Conservation (phyloP, 148 eudicot species). For the Pouteria glomerata region DNA sequence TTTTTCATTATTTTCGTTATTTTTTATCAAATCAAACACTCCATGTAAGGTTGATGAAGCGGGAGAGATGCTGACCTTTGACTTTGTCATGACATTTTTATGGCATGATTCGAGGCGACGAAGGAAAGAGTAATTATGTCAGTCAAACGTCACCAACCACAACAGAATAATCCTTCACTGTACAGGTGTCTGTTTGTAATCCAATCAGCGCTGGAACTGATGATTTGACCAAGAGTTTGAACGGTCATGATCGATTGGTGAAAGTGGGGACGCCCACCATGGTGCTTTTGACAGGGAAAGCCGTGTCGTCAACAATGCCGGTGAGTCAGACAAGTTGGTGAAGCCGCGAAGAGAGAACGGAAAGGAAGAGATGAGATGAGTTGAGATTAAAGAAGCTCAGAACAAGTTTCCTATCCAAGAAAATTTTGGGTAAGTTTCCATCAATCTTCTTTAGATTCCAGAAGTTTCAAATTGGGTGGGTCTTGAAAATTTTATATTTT, state of each 20-base stretch:
- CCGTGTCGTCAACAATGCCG: neutral
- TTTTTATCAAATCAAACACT: too few relatives aligned
- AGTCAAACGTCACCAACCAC: constrained; percentile 1
- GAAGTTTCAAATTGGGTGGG: neutral
- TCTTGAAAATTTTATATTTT: neutral
- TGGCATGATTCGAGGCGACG: neutral
- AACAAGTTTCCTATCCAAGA: neutral
- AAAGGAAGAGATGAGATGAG: neutral
- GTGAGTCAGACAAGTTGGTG: neutral
- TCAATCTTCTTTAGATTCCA: neutral
- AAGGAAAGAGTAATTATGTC: neutral
- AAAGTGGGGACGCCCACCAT: constrained; percentile 3
- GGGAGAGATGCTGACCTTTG: constrained; percentile 4
- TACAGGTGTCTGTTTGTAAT: neutral
- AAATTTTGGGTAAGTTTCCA: neutral
- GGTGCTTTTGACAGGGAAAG: neutral
- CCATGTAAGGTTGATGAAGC: neutral
- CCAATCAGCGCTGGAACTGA: neutral
- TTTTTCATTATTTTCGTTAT: too few relatives aligned
- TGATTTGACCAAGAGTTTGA: neutral
- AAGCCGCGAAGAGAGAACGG: neutral
- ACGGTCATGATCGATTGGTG: constrained; percentile 3
- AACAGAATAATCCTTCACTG: neutral
- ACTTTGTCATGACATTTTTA: neutral
- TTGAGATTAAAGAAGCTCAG: neutral